Evolutionary conservation across 768 basidiomycete species (phyloP), one percentile per base, ranked within the genome.

Genomic region (Kwoniella dejecticola): DNA sequence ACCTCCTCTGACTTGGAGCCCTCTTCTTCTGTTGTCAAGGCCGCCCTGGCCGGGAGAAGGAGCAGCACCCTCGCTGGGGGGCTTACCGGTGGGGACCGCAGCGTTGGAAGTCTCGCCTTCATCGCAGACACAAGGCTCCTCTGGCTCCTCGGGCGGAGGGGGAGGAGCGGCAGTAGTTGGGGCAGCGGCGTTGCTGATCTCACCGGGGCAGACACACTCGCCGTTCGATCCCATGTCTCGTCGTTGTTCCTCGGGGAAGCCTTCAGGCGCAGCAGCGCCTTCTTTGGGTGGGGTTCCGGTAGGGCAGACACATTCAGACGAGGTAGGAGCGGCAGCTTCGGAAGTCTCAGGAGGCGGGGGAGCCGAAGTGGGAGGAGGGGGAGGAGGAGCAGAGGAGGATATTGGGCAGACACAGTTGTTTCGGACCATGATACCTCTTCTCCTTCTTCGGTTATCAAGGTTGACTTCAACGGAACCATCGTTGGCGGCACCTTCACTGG

Each of bases 221-320:
- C 40, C 40, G 30, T 26, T 48, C 29, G 46, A 48, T 15, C 13
- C 11, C 11, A 29, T 15, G 10, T 13, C 10, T 38, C 31, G 31
- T 23, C 38, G 11, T 33, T 23, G 11, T 31, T 58, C 57, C 12
- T 23, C 40, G 10, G 21, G 53, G 12, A 23, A 15, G 4, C 13
- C 26, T 42, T 45, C 15, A 47, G 57, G 17, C n/a, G 57, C 13
- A 23, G 48, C 33, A 31, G 15, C 57, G 7, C 45, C 58, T 29
- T 27, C 36, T n/a, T 40, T 26, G 38, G 57, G 44, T 15, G 12
- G 26, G 21, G 29, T 33, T 23, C 41, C 54, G 10, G 56, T 5
- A 3, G 42, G 40, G 30, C 60, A 62, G 7, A 29, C 52, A 30
- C 60, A 62, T 1, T 53, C 31, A 36, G 58, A 15, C 21, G 58